Conservation (phyloP, 495 filamentous ascomycete genomes). For the Penicillium egyptiacum region DNA sequence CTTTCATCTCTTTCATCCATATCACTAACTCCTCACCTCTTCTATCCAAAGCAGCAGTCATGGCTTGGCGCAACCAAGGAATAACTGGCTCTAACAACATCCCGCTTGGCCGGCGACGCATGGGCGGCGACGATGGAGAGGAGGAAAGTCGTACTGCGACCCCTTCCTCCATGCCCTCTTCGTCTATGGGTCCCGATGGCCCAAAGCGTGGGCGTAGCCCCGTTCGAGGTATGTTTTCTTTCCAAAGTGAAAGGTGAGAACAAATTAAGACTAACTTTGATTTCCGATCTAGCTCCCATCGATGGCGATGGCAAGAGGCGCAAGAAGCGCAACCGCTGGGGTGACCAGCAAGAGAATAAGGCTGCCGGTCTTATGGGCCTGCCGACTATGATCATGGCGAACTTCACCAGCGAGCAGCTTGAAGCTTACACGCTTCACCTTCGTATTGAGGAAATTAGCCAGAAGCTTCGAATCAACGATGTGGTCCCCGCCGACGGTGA, state of each 20-base stretch:
- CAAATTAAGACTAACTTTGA: background rate
- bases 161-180: constrained; percentile 50
- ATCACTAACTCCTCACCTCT: constrained; percentile 17
- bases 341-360: constrained; percentile 94
- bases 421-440: constrained; percentile 95
- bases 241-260: background rate
- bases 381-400: constrained; percentile 90
- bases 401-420: constrained; percentile 96
- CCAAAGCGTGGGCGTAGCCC: constrained; percentile 78
- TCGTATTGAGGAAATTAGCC: constrained; percentile 97
- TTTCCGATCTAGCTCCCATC: constrained; percentile 45
- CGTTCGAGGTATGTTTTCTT: constrained; percentile 52
- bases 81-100: constrained; percentile 99
- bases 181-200: constrained; percentile 29
- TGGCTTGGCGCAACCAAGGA: constrained; percentile 93
- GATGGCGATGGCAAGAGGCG: constrained; percentile 73
- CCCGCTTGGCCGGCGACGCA: constrained; percentile 86
- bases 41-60: constrained; percentile 34
- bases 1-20: constrained; percentile 8
- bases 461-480: constrained; percentile 97
- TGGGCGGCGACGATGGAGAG: constrained; percentile 68
- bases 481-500: constrained; percentile 94
- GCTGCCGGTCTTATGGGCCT: constrained; percentile 96
- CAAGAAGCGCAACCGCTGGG: constrained; percentile 99
- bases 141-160: constrained; percentile 58